Percentiles rank a stretch among this genome's conserved stretches.
These are phyloP conservation scores for Filobasidium floriforme DNA, from an alignment of 768 basidiomycete species.

Conservation along the genomic window DNA sequence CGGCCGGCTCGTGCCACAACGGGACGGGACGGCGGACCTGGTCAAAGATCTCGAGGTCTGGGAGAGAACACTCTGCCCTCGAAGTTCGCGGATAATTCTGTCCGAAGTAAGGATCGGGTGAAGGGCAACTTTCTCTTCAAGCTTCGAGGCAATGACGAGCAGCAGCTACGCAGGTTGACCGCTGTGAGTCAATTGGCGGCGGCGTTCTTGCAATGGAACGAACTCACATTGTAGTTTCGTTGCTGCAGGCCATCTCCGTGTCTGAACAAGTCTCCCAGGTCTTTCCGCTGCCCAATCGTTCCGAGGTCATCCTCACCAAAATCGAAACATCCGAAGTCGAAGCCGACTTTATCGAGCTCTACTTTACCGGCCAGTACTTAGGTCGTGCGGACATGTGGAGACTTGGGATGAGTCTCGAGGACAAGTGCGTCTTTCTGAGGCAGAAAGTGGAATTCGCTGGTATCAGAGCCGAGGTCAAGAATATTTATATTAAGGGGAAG, in stretches of 20 bases:
- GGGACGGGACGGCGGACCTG: constrained; percentile 5
- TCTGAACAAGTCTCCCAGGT: constrained; percentile 14
- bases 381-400: constrained; percentile 97
- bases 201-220: too few relatives aligned
- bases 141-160: constrained; percentile 16
- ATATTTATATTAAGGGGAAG: constrained; percentile 63
- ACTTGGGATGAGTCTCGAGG: constrained; percentile 69
- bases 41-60: not conserved
- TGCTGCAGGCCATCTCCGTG: not conserved
- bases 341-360: constrained; percentile 61
- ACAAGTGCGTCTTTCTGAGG: constrained; percentile 70
- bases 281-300: not conserved
- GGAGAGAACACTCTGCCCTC: not conserved
- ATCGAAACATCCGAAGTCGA: constrained; percentile 54
- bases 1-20: constrained; percentile 9
- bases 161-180: constrained; percentile 44
- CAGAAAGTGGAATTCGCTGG: constrained; percentile 80
- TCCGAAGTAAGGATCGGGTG: constrained; percentile 4
- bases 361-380: constrained; percentile 89
- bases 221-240: not conserved
- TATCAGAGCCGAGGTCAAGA: constrained; percentile 68
- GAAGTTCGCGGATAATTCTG: constrained; percentile 1
- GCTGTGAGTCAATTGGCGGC: constrained; percentile 56
- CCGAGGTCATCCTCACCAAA: constrained; percentile 45
- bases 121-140: constrained; percentile 24